phyloP scores from a whole-genome alignment of 306 rosid genomes.

The Cucumis hystrix region DNA sequence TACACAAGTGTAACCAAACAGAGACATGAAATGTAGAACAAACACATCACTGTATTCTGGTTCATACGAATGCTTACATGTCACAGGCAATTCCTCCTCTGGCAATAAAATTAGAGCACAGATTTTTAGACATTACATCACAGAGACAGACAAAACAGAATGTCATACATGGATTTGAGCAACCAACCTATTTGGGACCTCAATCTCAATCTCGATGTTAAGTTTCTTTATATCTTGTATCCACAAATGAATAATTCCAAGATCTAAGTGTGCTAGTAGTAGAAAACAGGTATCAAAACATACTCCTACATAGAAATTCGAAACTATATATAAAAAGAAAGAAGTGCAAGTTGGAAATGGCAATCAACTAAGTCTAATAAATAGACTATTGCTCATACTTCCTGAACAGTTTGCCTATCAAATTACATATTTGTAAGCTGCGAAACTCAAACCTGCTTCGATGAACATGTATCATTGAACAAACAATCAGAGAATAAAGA shows the following conservation, averaged over 20 bases:
- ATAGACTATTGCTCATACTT: neutral
- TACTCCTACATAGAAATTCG: neutral
- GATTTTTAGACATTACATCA: neutral
- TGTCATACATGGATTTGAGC: neutral
- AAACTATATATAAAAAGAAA: neutral
- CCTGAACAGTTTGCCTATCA: neutral
- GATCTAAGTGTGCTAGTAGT: neutral
- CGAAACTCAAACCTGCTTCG: neutral
- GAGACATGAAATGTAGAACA: neutral
- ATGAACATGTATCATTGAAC: neutral
- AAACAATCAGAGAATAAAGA: neutral
- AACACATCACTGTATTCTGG: neutral
- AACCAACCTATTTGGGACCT: neutral
- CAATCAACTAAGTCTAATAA: neutral
- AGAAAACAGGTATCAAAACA: neutral
- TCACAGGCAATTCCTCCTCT: neutral
- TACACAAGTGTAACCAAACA: neutral
- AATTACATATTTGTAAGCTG: neutral
- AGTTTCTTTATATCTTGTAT: neutral
- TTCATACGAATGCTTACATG: neutral
- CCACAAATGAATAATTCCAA: neutral
- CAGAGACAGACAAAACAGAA: neutral
- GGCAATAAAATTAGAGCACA: neutral
- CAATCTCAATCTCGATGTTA: neutral
- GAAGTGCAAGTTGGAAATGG: neutral